A percentile compares a stretch with the other conserved stretches of the same genome.
These are phyloP conservation scores for Aspergillus sp. DNA, from an alignment of 2,329 filamentous ascomycete genomes.

Conservation along the genomic window DNA sequence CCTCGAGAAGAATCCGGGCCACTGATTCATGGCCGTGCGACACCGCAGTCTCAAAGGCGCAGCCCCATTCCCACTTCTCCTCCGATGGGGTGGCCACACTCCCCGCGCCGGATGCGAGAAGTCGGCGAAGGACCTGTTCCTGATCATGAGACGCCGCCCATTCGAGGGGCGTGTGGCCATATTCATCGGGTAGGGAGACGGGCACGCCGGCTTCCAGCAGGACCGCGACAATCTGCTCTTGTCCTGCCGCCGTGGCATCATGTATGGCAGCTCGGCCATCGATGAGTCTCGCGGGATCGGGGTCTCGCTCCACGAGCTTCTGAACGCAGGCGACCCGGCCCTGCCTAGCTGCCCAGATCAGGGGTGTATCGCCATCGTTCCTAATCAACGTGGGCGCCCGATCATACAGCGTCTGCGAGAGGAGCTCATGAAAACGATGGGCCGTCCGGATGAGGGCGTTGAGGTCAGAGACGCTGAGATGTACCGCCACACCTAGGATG, in stretches of 20 bases:
- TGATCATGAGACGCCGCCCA: background rate
- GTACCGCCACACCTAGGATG: background rate
- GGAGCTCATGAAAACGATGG: background rate
- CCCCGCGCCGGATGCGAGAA: slow-evolving; percentile 1
- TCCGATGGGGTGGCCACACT: background rate
- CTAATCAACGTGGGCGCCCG: background rate
- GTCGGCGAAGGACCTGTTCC: background rate
- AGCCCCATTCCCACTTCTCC: slow-evolving; percentile 1
- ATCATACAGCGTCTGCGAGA: background rate
- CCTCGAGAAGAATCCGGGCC: background rate
- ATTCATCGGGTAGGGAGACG: background rate
- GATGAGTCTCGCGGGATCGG: background rate
- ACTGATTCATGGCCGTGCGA: background rate
- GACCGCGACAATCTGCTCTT: background rate
- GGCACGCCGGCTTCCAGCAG: background rate
- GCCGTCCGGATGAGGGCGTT: slow-evolving; percentile 5
- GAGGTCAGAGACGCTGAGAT: slow-evolving; percentile 2
- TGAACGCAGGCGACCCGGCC: background rate
- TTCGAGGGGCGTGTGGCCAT: background rate
- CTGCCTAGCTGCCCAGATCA: background rate
- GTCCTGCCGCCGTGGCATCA: background rate
- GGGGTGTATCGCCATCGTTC: background rate
- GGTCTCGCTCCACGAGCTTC: background rate
- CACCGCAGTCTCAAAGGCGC: background rate
- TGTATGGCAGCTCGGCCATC: background rate